Evolutionary conservation across 179 eudicot genomes (phyloP).

Genomic region (Beta corolliflora): DNA sequence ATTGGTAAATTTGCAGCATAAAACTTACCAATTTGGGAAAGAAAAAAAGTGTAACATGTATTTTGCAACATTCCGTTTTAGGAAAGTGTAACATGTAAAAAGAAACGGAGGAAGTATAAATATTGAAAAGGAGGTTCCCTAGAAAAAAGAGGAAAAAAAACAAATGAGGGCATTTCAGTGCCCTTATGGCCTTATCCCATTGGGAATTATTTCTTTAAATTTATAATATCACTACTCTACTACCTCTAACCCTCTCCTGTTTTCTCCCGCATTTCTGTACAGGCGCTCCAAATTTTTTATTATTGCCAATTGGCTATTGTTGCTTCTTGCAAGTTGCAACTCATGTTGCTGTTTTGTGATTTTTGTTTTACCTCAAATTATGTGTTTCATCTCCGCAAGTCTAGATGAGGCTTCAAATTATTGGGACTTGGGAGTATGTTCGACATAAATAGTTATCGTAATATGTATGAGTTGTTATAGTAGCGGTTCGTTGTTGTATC

Average conservation of each 20-base stretch:
- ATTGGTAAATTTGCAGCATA: no score
- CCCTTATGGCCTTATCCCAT: constrained; percentile 4
- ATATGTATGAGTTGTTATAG: no score
- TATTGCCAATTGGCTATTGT: background rate
- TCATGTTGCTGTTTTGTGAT: constrained; percentile 17
- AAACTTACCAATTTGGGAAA: no score
- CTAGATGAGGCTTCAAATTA: background rate
- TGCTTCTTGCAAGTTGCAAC: constrained; percentile 17
- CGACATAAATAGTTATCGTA: no score
- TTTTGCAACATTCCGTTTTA: no score
- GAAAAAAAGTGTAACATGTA: no score
- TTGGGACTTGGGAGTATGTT: no score
- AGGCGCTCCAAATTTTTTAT: background rate
- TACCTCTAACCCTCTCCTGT: background rate
- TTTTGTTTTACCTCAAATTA: background rate
- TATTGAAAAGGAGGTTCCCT: background rate
- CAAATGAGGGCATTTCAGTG: constrained; percentile 19
- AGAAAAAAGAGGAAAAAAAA: background rate
- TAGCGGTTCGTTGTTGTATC: no score
- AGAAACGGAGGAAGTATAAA: no score
- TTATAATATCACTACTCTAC: constrained; percentile 37
- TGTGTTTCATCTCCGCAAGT: background rate
- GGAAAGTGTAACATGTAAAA: no score
- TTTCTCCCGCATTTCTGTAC: constrained; percentile 34
- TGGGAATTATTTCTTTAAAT: constrained; percentile 40